phyloP scores from a whole-genome alignment of 306 rosid species.

The Gillenia trifoliata region DNA sequence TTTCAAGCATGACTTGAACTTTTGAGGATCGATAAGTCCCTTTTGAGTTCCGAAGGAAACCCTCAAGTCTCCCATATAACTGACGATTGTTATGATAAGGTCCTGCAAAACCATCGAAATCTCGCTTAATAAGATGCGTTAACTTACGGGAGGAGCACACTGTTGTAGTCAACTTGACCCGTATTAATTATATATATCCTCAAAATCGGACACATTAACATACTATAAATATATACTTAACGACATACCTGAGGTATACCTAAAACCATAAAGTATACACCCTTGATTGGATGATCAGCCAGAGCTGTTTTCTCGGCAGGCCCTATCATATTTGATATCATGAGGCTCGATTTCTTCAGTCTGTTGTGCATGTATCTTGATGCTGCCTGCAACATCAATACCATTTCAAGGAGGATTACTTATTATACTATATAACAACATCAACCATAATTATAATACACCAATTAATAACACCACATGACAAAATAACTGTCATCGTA shows the following conservation, averaged over 20 bases:
- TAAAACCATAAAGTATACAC: slow-evolving; percentile 33
- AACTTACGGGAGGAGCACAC: no score
- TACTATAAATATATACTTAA: not conserved
- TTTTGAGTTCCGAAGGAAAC: slow-evolving; percentile 30
- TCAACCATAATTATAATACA: not conserved
- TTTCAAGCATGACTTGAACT: slow-evolving; percentile 34
- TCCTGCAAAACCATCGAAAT: slow-evolving; percentile 25
- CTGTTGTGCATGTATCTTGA: slow-evolving; percentile 39
- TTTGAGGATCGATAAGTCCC: slow-evolving; percentile 31
- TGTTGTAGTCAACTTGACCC: no score
- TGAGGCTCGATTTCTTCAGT: slow-evolving; percentile 33
- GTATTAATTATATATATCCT: no score
- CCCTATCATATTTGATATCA: slow-evolving; percentile 49
- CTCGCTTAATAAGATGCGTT: not conserved
- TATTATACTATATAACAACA: no score
- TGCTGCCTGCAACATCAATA: slow-evolving; percentile 28
- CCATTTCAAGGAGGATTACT: not conserved
- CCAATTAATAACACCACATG: not conserved
- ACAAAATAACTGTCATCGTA: not conserved
- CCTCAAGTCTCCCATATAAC: slow-evolving; percentile 41
- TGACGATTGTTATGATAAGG: slow-evolving; percentile 30
- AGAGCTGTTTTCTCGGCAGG: slow-evolving; percentile 49
- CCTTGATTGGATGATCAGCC: slow-evolving; percentile 30
- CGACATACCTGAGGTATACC: slow-evolving; percentile 52
- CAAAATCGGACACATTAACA: no score